Conservation (phyloP, 345 rosid species). For the Ceriops zippeliana region DNA sequence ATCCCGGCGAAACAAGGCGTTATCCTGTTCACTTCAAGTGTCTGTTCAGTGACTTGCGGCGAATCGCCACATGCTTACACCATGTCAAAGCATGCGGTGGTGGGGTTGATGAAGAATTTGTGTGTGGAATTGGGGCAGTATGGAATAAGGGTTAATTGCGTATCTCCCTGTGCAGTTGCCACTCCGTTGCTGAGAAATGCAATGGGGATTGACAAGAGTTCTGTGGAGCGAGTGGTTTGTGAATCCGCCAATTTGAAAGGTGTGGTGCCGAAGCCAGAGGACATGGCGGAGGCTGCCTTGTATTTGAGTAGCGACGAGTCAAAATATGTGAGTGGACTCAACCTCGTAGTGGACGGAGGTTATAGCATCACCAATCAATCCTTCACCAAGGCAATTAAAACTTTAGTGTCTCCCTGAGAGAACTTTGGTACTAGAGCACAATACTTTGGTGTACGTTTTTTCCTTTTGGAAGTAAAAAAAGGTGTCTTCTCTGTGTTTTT, state of each 20-base stretch:
- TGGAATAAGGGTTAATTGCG: constrained; percentile 38
- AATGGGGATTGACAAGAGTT: constrained; percentile 19
- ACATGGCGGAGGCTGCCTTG: constrained; percentile 43
- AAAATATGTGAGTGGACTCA: constrained; percentile 39
- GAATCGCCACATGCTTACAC: constrained; percentile 36
- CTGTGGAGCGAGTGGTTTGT: constrained; percentile 22
- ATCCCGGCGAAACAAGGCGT: constrained; percentile 37
- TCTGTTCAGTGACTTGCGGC: constrained; percentile 25
- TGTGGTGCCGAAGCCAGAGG: constrained; percentile 22
- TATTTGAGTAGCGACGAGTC: constrained; percentile 40
- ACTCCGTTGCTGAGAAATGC: constrained; percentile 33
- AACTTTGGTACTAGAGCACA: not conserved
- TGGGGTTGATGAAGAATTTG: constrained; percentile 43
- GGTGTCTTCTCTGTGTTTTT: too few relatives aligned
- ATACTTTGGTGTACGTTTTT: not conserved
- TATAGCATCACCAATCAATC: constrained; percentile 35
- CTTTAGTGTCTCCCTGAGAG: constrained; percentile 5
- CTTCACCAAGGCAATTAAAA: constrained; percentile 17
- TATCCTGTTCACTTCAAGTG: constrained; percentile 43
- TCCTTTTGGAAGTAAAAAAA: too few relatives aligned
- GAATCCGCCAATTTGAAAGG: constrained; percentile 36
- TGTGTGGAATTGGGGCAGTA: constrained; percentile 41
- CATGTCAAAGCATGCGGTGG: constrained; percentile 43
- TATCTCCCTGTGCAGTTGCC: constrained; percentile 35
- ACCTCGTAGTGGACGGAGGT: constrained; percentile 46